Evolutionary conservation across 108 stramenopile genomes (phyloP), one percentile per base, ranked within the genome.

Genomic region (Epipyxis sp.): DNA sequence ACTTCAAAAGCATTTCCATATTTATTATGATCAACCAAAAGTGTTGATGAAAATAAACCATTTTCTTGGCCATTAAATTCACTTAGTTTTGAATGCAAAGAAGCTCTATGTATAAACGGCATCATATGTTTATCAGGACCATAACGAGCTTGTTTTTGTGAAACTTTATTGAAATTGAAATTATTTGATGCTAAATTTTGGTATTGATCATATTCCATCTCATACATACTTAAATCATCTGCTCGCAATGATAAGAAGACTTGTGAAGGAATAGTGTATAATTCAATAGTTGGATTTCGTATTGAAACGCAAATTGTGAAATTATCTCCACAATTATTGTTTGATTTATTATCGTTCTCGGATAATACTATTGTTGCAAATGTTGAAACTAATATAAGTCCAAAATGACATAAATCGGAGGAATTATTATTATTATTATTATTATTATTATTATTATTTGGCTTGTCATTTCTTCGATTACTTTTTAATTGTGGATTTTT

Each of bases 31-130:
- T 46, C 50, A 13, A 3, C 25, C 27, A 57, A 42, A 39, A 74
- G 71, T n/a, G n/a, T n/a, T 13, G 46, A 50, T 6, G 20, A 13
- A 13, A 6, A 6, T 13, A 20, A 6, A 50, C 46, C 46, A 50
- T 6, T 50, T 13, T 20, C 20, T 20, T 50, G 46, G 6, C 20
- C 46, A 6, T 50, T 6, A 50, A 20, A 6, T 6, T 6, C 20
- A 20, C 13, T 13, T 20, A 20, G 6, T 20, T 50, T 32, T 10
- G 43, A 37, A 27, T 10, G 6, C 10, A 39, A 10, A 57, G 27
- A 54, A 34, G 71, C 50, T 34, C 71, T 13, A 39, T 37, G 71
- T 43, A 74, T 74, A 42, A 74, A 74, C 20, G 71, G 71, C 25
- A 74, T 74, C n/a, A 16, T 13, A 42, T 74, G 32, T 6, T 29